Base-by-base conservation (phyloP, 1,139 yeast species). In the Saccharomyces hybrid region DNA sequence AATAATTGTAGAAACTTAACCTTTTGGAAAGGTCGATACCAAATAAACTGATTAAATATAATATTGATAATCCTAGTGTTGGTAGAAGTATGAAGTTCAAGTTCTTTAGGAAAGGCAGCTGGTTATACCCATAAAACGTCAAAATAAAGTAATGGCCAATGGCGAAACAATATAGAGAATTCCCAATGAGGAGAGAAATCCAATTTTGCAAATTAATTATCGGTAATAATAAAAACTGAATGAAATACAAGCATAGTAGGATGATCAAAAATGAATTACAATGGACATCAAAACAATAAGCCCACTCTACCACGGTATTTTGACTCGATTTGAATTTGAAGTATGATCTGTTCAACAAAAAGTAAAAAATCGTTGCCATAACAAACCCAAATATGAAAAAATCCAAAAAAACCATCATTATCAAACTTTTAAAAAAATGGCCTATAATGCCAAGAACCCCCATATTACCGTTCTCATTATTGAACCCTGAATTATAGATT, bases 201-300 rank as follows among this genome's bases (percentile, higher is more conserved):
- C 91, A 84, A 57, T 79, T 82, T 62, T 82, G 79, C 62, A 82
- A 72, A 52, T 83, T 78, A 47, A 90, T 73, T 14, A 89, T 65
- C 1, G 97, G 97, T 57, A 89, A 74, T 54, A 89, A 71, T 49
- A 88, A 69, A 64, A 88, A 88, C 69, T 89, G 96, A 31, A 88
- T 63, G 61, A 88, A 79, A 68, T 90, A 90, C 47, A 90, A 75
- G 54, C 81, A 73, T 56, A 88, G 77, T 95, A 96, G 89, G 54
- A 90, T 84, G 28, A 87, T 76, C 62, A 90, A 74, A 64, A 88
- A 90, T 38, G 96, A 81, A 70, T 90, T 90, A 72, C 96, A 89
- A 70, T 90, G 97, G 27, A 90, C 84, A 67, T 90, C 97, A 69
- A 90, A 90, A 71, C 97, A 89, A 68, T 88, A 90, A 0, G 93